phyloP scores from a whole-genome alignment of 768 basidiomycete genomes.

The Leccinum arenicola region DNA sequence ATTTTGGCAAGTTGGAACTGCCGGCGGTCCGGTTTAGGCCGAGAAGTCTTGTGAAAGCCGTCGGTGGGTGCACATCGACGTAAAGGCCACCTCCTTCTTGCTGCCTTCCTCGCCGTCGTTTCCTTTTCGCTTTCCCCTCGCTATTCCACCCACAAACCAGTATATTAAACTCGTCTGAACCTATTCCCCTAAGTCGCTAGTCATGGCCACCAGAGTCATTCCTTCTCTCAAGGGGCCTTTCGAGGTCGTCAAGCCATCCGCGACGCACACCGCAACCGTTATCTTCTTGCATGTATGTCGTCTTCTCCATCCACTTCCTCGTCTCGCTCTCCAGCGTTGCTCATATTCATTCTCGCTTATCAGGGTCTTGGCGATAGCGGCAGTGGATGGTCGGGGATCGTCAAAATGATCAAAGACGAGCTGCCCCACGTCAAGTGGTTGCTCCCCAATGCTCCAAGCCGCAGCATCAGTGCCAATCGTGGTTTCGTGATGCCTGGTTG shows the following conservation, averaged over 20 bases:
- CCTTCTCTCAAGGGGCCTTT: slow-evolving; percentile 27
- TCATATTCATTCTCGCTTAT: slow-evolving; percentile 3
- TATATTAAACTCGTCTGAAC: background rate
- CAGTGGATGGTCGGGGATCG: slow-evolving; percentile 74
- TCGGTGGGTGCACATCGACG: background rate
- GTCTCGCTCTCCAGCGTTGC: slow-evolving; percentile 5
- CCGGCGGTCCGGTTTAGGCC: slow-evolving; percentile 24
- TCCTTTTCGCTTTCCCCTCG: background rate
- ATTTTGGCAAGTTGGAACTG: slow-evolving; percentile 4
- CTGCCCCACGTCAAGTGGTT: slow-evolving; percentile 87
- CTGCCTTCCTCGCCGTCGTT: background rate
- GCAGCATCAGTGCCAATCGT: slow-evolving; percentile 76
- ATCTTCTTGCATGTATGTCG: slow-evolving; percentile 82
- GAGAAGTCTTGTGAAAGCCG: slow-evolving; percentile 7
- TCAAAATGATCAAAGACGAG: slow-evolving; percentile 57
- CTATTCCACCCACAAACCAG: background rate
- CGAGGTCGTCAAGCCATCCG: slow-evolving; percentile 51
- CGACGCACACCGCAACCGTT: slow-evolving; percentile 80
- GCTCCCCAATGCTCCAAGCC: slow-evolving; percentile 37
- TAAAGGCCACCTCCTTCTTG: slow-evolving; percentile 4
- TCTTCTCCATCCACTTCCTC: background rate
- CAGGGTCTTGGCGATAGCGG: slow-evolving; percentile 79
- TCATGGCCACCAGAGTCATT: slow-evolving; percentile 21
- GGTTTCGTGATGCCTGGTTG: slow-evolving; percentile 68
- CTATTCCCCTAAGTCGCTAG: background rate